Evolutionary conservation across 345 rosid species (phyloP), one percentile per base, ranked within the genome.

Genomic region (Murraya paniculata): DNA sequence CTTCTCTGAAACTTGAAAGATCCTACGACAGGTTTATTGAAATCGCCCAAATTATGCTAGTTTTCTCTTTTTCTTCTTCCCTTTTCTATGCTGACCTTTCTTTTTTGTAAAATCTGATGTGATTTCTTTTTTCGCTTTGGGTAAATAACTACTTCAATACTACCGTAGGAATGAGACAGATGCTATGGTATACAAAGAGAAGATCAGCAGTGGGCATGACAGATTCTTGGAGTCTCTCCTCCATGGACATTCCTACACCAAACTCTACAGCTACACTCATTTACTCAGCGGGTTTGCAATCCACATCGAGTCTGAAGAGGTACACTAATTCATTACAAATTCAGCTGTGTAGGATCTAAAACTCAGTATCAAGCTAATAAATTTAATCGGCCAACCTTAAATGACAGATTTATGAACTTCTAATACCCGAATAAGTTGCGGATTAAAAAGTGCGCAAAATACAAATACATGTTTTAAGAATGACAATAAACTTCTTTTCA

Each of bases 191-290:
- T 77, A 80, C 77, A 86, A 81, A 75, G 77, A 86, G 78, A 77
- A 38, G 60, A 71, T 83, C 64, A 45, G 72, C 39, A 65, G 59
- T 9, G 57, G 74, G 36, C 88, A 86, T 71, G 81, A 84, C 77
- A 53, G 25, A 27, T 79, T 85, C 75, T 70, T 85, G 53, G 83
- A 79, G 27, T 75, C 86, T 71, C 61, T 69, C 71, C 82, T 83
- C 31, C 75, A 56, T 7, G 71, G 78, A n/a, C 83, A 76, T 73
- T 71, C 82, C 21, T 85, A 83, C 73, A 78, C 79, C 39, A 85
- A 87, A 62, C 87, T 85, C 78, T 85, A 87, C 45, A 87, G 90
- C 78, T 87, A 81, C 71, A 83, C 86, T 66, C 87, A 87, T 82
- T 74, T 87, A 78, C 77, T 85, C 22, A 87, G 82, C 61, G 90